phyloP scores from a whole-genome alignment of 345 rosid species.

The Acer campestre region DNA sequence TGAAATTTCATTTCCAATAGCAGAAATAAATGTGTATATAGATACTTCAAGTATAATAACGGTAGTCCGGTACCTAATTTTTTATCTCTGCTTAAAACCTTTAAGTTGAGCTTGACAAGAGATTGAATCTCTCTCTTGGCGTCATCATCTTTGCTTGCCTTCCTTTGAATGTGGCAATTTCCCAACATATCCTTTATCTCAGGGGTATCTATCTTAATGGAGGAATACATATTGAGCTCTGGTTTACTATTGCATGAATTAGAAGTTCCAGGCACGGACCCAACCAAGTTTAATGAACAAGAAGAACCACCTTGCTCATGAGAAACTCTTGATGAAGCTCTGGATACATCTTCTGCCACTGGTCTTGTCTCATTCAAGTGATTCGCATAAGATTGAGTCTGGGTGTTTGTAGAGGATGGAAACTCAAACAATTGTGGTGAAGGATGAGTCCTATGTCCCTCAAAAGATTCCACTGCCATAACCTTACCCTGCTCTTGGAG shows the following conservation, averaged over 20 bases:
- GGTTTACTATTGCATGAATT: conserved; percentile 12
- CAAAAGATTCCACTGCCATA: background rate
- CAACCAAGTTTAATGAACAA: conserved; percentile 9
- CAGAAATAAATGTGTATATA: background rate
- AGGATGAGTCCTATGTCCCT: background rate
- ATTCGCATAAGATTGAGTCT: conserved; percentile 5
- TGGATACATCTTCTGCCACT: background rate
- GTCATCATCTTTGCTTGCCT: conserved; percentile 22
- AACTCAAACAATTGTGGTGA: conserved; percentile 18
- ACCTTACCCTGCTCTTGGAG: conserved; percentile 14
- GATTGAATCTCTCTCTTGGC: conserved; percentile 56
- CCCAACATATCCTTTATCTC: conserved; percentile 7
- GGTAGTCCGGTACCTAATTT: conserved; percentile 40
- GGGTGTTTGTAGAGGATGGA: conserved; percentile 10
- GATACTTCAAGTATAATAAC: background rate
- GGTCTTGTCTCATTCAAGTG: background rate
- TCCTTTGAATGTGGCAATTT: conserved; percentile 15
- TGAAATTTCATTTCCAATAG: background rate
- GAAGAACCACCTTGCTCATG: conserved; percentile 17
- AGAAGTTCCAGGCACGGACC: conserved; percentile 18
- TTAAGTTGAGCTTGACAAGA: conserved; percentile 62
- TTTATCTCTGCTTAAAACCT: conserved; percentile 44
- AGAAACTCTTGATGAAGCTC: conserved; percentile 5
- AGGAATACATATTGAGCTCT: conserved; percentile 8
- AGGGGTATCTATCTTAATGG: conserved; percentile 6